A percentile compares a stretch with the other conserved stretches of the same genome.
Conservation (phyloP, 768 basidiomycete species). For the Glaciozyma martinii region DNA sequence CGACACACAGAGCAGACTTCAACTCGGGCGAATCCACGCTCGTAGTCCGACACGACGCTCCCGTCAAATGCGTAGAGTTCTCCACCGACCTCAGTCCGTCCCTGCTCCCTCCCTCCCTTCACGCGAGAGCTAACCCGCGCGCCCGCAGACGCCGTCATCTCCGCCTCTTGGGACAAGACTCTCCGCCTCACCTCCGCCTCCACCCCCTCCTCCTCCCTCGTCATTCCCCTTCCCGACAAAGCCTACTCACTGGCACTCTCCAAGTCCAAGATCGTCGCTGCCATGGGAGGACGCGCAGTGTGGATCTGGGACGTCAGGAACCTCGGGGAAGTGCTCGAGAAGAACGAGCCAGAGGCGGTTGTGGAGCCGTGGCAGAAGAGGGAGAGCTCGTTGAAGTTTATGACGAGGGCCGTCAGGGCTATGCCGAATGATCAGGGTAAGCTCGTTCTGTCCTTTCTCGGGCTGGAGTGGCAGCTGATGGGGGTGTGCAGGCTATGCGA, state of each 20-base stretch:
- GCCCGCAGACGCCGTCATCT: constrained; percentile 57
- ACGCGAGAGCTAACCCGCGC: neutral
- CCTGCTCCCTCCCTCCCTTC: neutral
- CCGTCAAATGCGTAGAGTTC: constrained; percentile 68
- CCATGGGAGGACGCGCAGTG: constrained; percentile 83
- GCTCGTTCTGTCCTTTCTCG: constrained; percentile 23
- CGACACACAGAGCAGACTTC: constrained; percentile 60
- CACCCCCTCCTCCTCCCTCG: constrained; percentile 49
- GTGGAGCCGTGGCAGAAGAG: constrained; percentile 60
- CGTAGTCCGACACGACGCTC: constrained; percentile 71
- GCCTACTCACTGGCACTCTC: constrained; percentile 76
- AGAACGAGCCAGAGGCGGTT: constrained; percentile 33
- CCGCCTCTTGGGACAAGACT: constrained; percentile 87
- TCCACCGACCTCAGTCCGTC: constrained; percentile 56
- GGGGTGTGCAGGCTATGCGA: constrained; percentile 64
- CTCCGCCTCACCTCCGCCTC: constrained; percentile 81
- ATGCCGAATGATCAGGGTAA: constrained; percentile 87
- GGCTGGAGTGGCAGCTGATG: neutral
- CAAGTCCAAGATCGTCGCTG: constrained; percentile 71
- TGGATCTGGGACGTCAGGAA: constrained; percentile 79
- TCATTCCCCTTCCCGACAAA: constrained; percentile 66
- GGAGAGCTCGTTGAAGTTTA: constrained; percentile 89
- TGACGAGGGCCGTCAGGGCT: constrained; percentile 82
- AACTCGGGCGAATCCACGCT: constrained; percentile 59
- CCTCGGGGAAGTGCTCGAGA: constrained; percentile 44